Percentiles rank a stretch among this genome's conserved stretches.
phyloP scores from a whole-genome alignment of 192 early-diverging fungal genomes.

The Glomus cerebriforme region DNA sequence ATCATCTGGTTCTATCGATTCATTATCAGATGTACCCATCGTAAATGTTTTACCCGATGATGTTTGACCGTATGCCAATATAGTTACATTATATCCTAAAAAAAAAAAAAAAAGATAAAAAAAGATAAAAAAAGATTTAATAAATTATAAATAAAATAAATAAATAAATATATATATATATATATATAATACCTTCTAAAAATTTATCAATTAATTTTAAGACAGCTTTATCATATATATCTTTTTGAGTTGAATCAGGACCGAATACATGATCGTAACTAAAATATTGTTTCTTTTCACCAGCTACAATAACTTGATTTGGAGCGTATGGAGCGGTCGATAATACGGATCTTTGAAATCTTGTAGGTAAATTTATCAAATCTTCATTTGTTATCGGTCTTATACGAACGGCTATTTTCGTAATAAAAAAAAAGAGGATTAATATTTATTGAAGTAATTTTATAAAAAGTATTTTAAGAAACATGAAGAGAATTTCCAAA shows the following conservation, averaged over 20 bases:
- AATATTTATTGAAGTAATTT: too few species aligned
- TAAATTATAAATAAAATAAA: not conserved
- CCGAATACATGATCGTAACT: slow-evolving; percentile 73
- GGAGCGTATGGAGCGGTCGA: not conserved
- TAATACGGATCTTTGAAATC: slow-evolving; percentile 18
- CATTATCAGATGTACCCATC: slow-evolving; percentile 77
- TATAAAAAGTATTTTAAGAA: too few species aligned
- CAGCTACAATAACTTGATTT: not conserved
- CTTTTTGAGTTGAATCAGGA: slow-evolving; percentile 54
- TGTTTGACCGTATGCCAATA: slow-evolving; percentile 94
- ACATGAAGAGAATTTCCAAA: not conserved
- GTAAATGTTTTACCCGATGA: slow-evolving; percentile 95
- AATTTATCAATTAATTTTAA: slow-evolving; percentile 50
- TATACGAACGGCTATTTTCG: slow-evolving; percentile 29
- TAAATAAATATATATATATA: not conserved
- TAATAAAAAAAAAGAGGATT: too few species aligned
- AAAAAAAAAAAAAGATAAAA: not conserved
- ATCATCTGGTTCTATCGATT: slow-evolving; percentile 40
- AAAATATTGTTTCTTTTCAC: slow-evolving; percentile 41
- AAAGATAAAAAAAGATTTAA: not conserved
- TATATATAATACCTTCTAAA: slow-evolving; percentile 45
- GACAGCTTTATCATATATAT: slow-evolving; percentile 59
- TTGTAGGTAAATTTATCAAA: slow-evolving; percentile 4
- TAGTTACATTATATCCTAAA: slow-evolving; percentile 89
- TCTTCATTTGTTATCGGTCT: slow-evolving; percentile 17